Conservation (phyloP, 768 basidiomycete genomes). For the Suillus clintonianus region DNA sequence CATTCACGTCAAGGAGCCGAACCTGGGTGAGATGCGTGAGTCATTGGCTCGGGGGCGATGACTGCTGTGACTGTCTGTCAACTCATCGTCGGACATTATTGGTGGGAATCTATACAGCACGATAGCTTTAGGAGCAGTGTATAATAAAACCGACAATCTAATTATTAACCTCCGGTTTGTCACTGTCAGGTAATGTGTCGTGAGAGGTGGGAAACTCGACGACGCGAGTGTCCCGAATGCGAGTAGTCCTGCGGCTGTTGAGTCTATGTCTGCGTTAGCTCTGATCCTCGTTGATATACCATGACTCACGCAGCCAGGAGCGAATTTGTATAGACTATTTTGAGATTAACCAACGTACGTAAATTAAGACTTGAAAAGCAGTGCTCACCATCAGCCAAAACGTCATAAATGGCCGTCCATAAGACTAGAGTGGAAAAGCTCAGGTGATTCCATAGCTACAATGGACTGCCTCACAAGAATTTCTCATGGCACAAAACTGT, state of each 20-base stretch:
- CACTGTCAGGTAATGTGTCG: background rate
- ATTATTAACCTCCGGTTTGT: background rate
- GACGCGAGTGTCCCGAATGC: background rate
- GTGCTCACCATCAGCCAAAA: slow-evolving; percentile 8
- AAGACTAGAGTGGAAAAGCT: background rate
- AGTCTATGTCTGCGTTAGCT: background rate
- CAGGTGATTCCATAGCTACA: background rate
- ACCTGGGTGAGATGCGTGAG: background rate
- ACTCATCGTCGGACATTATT: background rate
- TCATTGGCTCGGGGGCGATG: background rate
- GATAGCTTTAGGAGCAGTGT: background rate
- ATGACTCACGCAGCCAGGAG: background rate
- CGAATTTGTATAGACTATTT: background rate
- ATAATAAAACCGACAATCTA: background rate
- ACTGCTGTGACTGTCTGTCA: background rate
- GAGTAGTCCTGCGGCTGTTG: background rate
- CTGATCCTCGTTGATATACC: background rate
- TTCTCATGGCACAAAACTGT: background rate
- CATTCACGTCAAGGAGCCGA: background rate
- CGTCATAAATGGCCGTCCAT: slow-evolving; percentile 4
- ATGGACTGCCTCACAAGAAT: background rate
- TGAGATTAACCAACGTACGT: background rate
- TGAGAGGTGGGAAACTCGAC: background rate
- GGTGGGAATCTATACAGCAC: background rate
- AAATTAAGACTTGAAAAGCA: background rate